Evolutionary conservation across 2,329 filamentous ascomycete species (phyloP), one percentile per base, ranked within the genome.

Genomic region (Colletotrichum limetticola): DNA sequence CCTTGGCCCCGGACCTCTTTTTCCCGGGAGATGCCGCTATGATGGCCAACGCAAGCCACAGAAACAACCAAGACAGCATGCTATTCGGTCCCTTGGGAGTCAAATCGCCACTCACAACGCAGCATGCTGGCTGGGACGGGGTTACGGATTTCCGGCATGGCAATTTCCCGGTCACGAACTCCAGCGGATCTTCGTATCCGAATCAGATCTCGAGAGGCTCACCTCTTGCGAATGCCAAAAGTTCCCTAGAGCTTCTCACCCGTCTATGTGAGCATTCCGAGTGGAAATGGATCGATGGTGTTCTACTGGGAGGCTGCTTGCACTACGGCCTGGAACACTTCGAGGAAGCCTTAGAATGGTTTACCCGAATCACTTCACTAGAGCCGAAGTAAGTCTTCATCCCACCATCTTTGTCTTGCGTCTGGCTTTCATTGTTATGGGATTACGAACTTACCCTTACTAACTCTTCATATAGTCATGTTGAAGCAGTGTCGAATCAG

Each of bases 401-500:
- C 52, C 49, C 6, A n/a, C n/a, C 28, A 7, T n/a, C n/a, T n/a
- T 4, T 9, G 19, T 49, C 42, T 22, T 49, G 42, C 42, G 42
- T 49, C 37, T 19, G 32, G 26, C 52, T 9, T 26, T 11, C 16
- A 12, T 22, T 52, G 62, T 24, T 11, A 9, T 37, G 30, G 9
- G 19, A 35, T 30, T 30, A 5, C n/a, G 12, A n/a, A 22, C 28
- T 9, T 3, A 12, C 26, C 22, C 2, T 59, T 22, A 35, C 58
- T 74, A 32, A 73, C 49, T 55, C 60, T 3, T 6, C 72, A 75
- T 6, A 7, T 37, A 94, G 92, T 77, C 94, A 98, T 80, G 93
- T 98, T 61, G 97, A 99, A 84, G 95, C 96, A 26, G 92, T 97
- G 56, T 98, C 96, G 26, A 98, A 98, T 80, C 90, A 97, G 74